Percentiles rank a stretch among this genome's conserved stretches.
Conservation (phyloP, 176 grass and related monocot species). For the Rhynchospora tenuis region DNA sequence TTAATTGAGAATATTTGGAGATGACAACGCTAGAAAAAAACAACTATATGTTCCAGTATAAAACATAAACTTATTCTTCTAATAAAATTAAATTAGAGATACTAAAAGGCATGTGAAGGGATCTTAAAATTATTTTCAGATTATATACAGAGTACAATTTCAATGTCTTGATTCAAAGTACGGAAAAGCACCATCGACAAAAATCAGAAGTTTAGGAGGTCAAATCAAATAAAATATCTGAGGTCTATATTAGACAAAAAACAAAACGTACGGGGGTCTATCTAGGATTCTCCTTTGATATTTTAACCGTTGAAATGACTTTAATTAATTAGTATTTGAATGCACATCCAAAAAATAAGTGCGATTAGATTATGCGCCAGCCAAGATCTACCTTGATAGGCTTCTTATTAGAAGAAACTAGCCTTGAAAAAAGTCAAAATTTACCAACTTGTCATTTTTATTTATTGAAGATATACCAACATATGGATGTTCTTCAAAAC, state of each 20-base stretch:
- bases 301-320: background rate
- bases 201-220: constrained; percentile 10
- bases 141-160: background rate
- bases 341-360: background rate
- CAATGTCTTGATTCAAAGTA: background rate
- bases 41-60: background rate
- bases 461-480: too few species aligned
- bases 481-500: background rate
- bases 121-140: too few species aligned
- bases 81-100: background rate
- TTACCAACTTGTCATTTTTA: background rate
- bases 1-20: too few species aligned
- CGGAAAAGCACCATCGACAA: background rate
- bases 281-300: background rate
- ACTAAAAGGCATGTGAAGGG: background rate
- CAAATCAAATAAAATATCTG: constrained; percentile 1
- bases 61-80: background rate
- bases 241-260: background rate
- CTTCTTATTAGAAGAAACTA: background rate
- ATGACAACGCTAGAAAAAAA: too few species aligned
- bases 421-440: background rate
- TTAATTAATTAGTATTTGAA: constrained; percentile 18
- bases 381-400: background rate
- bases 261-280: background rate
- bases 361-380: background rate